A percentile compares a stretch with the other conserved stretches of the same genome.
These are phyloP conservation scores for Ascochyta fabae DNA, from an alignment of 2,329 filamentous ascomycete genomes.

Conservation along the genomic window DNA sequence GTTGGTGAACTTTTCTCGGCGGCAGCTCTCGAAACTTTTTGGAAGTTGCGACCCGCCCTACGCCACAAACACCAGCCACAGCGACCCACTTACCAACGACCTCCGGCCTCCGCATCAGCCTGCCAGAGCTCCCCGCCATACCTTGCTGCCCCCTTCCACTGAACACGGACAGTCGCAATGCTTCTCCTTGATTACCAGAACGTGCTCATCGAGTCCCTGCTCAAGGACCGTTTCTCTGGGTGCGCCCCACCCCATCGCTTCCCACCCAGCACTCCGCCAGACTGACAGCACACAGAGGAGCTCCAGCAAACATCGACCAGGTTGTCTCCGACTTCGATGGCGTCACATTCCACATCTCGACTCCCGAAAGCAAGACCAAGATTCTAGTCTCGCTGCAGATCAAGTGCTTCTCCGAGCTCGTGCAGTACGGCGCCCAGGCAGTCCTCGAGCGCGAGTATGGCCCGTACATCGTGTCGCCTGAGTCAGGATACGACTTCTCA, in stretches of 20 bases:
- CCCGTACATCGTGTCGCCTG: conserved; percentile 83
- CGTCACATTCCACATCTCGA: conserved; percentile 98
- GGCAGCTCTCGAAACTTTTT: conserved; percentile 44
- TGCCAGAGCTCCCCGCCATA: conserved; percentile 36
- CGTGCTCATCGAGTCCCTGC: conserved; percentile 92
- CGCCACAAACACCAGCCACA: conserved; percentile 33
- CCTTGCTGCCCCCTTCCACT: conserved; percentile 12
- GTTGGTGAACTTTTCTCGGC: conserved; percentile 28
- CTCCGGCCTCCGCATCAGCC: conserved; percentile 39
- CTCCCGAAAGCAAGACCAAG: conserved; percentile 89
- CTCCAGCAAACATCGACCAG: conserved; percentile 91
- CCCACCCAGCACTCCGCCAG: conserved; percentile 40
- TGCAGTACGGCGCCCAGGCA: conserved; percentile 89
- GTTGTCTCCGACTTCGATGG: conserved; percentile 99
- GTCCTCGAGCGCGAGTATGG: conserved; percentile 96
- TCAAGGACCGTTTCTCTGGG: conserved; percentile 94
- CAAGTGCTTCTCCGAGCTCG: conserved; percentile 90
- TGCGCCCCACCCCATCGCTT: conserved; percentile 53
- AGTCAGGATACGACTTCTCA: conserved; percentile 95
- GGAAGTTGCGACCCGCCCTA: conserved; percentile 32
- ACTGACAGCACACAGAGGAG: conserved; percentile 65
- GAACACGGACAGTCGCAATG: conserved; percentile 57
- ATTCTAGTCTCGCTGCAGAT: conserved; percentile 95
- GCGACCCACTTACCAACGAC: conserved; percentile 32
- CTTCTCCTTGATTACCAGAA: conserved; percentile 99